Evolutionary conservation across 83 land plant species (phyloP).

Genomic region (Larix sibirica): DNA sequence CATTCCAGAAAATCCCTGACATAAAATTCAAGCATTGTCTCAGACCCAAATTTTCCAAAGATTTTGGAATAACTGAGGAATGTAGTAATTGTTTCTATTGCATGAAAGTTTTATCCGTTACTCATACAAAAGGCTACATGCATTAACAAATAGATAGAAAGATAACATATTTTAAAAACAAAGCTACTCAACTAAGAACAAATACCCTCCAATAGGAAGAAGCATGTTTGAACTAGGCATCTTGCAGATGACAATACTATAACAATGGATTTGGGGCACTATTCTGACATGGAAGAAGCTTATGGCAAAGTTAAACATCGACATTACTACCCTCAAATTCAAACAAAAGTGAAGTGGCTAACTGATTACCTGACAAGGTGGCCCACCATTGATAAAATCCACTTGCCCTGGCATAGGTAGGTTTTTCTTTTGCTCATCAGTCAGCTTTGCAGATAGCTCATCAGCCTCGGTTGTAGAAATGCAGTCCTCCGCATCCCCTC

Average conservation of each 20-base stretch:
- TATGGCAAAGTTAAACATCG: background rate
- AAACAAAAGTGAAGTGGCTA: background rate
- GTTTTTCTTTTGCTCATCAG: constrained; percentile 50
- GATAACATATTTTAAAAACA: background rate
- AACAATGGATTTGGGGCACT: background rate
- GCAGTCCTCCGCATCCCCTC: constrained; percentile 93
- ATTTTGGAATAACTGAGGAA: too few relatives aligned
- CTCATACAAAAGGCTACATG: background rate
- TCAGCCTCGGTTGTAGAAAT: constrained; percentile 89
- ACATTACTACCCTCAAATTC: background rate
- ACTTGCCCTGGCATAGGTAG: constrained; percentile 93
- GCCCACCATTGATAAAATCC: constrained; percentile 99
- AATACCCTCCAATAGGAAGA: background rate
- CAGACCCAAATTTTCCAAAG: too few relatives aligned
- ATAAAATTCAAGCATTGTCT: background rate
- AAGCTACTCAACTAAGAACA: too few relatives aligned
- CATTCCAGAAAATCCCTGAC: constrained; percentile 99
- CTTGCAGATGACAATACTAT: background rate
- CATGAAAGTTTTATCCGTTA: too few relatives aligned
- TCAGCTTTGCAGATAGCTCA: constrained; percentile 59
- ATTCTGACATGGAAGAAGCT: background rate
- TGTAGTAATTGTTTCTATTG: too few relatives aligned
- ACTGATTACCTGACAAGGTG: constrained; percentile 90
- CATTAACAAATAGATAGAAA: background rate
- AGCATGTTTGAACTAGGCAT: background rate